These are phyloP conservation scores for Pythium phragmiticola DNA, from an alignment of 352 stramenopile species.

Conservation along the genomic window DNA sequence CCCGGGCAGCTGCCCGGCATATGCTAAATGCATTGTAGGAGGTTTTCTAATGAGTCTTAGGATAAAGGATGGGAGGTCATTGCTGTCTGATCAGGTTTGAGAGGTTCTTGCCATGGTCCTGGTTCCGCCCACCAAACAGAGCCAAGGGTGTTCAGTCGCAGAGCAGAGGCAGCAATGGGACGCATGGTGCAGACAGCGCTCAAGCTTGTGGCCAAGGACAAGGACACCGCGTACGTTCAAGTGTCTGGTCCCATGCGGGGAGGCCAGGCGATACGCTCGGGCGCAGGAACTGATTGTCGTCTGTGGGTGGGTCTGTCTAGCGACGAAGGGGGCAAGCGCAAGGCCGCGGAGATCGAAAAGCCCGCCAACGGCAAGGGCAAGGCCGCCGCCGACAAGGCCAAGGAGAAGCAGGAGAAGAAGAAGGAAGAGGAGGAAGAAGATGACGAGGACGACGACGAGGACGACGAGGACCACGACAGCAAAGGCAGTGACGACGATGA, in stretches of 20 bases:
- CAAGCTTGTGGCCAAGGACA: conserved; percentile 19
- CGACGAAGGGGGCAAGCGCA: conserved; percentile 37
- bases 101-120: conserved; percentile 9
- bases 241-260: neutral
- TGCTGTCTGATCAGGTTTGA: conserved; percentile 1
- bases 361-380: conserved; percentile 42
- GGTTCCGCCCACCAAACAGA: conserved; percentile 1
- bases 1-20: neutral
- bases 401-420: conserved; percentile 34
- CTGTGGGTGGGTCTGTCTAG: conserved; percentile 7
- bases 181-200: conserved; percentile 29
- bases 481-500: conserved; percentile 41
- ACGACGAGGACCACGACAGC: conserved; percentile 46
- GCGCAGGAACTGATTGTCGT: neutral
- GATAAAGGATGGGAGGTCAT: neutral
- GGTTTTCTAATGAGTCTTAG: neutral
- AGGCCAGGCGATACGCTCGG: neutral
- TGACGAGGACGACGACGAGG: conserved; percentile 47
- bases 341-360: conserved; percentile 32
- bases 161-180: conserved; percentile 13
- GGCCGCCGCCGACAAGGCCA: conserved; percentile 26
- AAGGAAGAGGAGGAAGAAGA: conserved; percentile 54
- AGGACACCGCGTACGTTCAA: conserved; percentile 19
- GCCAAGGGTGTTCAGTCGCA: conserved; percentile 11
- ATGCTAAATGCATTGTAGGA: neutral